phyloP scores from a whole-genome alignment of 176 grass and related monocot species.

The Rhipidocladum racemiflorum region DNA sequence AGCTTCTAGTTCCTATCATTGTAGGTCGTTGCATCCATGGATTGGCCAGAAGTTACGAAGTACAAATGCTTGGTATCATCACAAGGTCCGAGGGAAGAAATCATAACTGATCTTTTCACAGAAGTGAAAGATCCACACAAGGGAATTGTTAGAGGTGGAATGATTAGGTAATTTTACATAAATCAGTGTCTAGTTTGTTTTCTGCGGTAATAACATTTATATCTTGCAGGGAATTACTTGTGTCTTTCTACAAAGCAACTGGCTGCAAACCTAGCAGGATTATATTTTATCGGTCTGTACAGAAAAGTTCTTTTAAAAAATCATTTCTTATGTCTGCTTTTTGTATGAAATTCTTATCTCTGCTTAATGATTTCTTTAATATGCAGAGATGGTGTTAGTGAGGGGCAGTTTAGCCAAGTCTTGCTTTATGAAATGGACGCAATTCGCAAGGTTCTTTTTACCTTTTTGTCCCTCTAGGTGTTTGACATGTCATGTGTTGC shows the following conservation, averaged over 20 bases:
- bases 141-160: constrained; percentile 45
- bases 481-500: neutral
- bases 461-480: neutral
- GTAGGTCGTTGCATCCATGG: constrained; percentile 84
- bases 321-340: neutral
- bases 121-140: constrained; percentile 47
- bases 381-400: constrained; percentile 84
- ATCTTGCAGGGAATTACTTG: constrained; percentile 59
- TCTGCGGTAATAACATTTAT: neutral
- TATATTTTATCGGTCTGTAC: constrained; percentile 73
- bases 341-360: neutral
- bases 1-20: neutral
- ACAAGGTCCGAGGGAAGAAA: constrained; percentile 62
- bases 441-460: constrained; percentile 63
- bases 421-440: constrained; percentile 76
- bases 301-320: neutral
- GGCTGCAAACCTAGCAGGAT: constrained; percentile 51
- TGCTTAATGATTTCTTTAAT: constrained; percentile 9
- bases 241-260: constrained; percentile 53
- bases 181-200: neutral
- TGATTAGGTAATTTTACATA: constrained; percentile 59
- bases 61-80: constrained; percentile 81
- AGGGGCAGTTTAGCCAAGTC: constrained; percentile 76
- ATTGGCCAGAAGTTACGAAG: constrained; percentile 81
- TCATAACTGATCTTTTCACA: constrained; percentile 66